phyloP scores from a whole-genome alignment of 106 monocot genomes.

The Iris macrosiphon region DNA sequence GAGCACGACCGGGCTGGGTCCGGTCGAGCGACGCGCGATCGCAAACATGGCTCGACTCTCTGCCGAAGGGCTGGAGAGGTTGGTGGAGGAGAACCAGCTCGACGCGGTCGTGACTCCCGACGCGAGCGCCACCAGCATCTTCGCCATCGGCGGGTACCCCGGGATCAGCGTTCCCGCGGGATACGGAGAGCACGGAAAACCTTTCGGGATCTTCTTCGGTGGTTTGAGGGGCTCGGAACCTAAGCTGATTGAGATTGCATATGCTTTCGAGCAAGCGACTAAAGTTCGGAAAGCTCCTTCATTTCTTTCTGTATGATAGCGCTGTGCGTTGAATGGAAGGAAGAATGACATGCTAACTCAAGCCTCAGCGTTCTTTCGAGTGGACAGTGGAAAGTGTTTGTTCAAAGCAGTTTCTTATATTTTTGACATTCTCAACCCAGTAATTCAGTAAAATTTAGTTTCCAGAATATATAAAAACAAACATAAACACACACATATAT shows the following conservation, averaged over 20 bases:
- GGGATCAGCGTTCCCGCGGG: conserved; percentile 76
- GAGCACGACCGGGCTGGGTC: conserved; percentile 36
- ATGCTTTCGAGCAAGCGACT: conserved; percentile 60
- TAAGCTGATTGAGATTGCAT: conserved; percentile 70
- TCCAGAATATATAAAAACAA: too few relatives aligned
- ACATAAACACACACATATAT: too few relatives aligned
- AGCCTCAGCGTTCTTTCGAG: too few relatives aligned
- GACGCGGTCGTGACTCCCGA: conserved; percentile 59
- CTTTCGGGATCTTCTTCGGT: conserved; percentile 60
- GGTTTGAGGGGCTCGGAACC: conserved; percentile 66
- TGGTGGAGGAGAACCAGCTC: conserved; percentile 41
- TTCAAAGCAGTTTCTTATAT: too few relatives aligned
- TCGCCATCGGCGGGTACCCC: conserved; percentile 65
- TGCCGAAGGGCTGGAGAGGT: conserved; percentile 38
- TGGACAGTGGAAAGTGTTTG: too few relatives aligned
- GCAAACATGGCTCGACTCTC: conserved; percentile 30
- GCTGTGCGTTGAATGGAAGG: too few relatives aligned
- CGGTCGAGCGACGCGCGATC: conserved; percentile 18
- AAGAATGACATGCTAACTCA: too few relatives aligned
- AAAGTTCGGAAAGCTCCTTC: conserved; percentile 38
- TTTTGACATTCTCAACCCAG: too few relatives aligned
- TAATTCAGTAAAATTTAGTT: too few relatives aligned
- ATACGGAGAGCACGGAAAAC: conserved; percentile 24
- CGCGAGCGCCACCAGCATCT: not conserved
- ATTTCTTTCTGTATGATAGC: too few relatives aligned